Percentiles rank a stretch among this genome's conserved stretches.
These are phyloP conservation scores for Cyberlindnera amylophila DNA, from an alignment of 805 yeast species.

Conservation along the genomic window DNA sequence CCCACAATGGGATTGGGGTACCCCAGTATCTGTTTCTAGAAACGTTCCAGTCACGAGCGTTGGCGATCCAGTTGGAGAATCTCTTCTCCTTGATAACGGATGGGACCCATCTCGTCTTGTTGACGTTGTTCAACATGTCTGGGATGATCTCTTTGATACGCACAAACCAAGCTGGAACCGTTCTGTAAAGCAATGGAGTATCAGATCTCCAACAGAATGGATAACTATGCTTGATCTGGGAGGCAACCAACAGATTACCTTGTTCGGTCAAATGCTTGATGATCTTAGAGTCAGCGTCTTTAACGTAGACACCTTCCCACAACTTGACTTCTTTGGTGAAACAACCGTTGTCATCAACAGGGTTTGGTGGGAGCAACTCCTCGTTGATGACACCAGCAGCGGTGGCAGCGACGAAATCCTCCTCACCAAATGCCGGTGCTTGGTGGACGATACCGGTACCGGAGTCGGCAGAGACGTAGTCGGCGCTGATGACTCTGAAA, in stretches of 20 bases:
- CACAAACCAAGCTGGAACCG: constrained; percentile 99
- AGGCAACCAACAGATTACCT: constrained; percentile 69
- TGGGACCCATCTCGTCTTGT: constrained; percentile 94
- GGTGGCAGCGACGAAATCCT: constrained; percentile 83
- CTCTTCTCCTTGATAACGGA: constrained; percentile 85
- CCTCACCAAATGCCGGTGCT: constrained; percentile 99
- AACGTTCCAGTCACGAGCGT: constrained; percentile 98
- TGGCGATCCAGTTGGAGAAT: constrained; percentile 96
- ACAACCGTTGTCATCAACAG: constrained; percentile 89
- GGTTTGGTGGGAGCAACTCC: constrained; percentile 77
- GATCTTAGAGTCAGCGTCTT: constrained; percentile 91
- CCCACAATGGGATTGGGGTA: constrained; percentile 98
- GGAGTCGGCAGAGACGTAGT: constrained; percentile 85
- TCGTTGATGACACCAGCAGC: constrained; percentile 71
- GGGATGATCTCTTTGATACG: constrained; percentile 86
- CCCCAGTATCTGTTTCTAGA: constrained; percentile 99
- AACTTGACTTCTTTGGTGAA: constrained; percentile 74
- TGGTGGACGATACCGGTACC: constrained; percentile 99
- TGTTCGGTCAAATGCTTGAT: constrained; percentile 76
- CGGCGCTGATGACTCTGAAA: constrained; percentile 77
- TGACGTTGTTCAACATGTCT: constrained; percentile 81
- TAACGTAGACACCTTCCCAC: constrained; percentile 81
- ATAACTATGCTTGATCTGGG: constrained; percentile 91
- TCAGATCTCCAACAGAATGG: constrained; percentile 99
- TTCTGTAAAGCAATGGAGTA: constrained; percentile 92